Evolutionary conservation across 2,329 filamentous ascomycete species (phyloP).

Genomic region (Magnaporthiopsis incrustans): DNA sequence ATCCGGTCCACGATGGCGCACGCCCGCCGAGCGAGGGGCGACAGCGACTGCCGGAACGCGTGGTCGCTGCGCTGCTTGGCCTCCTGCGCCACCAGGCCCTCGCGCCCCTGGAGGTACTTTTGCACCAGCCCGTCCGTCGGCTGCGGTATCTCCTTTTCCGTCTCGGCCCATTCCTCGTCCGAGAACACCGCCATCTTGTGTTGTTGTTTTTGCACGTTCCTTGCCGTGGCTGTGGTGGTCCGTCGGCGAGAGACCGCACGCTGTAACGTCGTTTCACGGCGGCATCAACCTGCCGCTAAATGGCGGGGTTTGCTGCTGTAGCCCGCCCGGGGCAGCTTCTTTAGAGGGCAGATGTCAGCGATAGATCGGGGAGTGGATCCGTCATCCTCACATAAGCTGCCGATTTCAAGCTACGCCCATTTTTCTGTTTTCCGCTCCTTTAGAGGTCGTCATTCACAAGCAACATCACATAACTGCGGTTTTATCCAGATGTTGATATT

Average conservation of each 20-base stretch:
- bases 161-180: conserved; percentile 52
- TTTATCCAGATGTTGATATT: no score
- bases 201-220: background rate
- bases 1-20: conserved; percentile 75
- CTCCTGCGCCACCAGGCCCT: conserved; percentile 71
- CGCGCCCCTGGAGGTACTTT: conserved; percentile 70
- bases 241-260: no score
- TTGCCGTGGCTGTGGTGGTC: no score
- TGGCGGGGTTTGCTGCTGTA: background rate
- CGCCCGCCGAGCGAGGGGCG: conserved; percentile 69
- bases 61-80: conserved; percentile 71
- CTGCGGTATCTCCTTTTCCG: conserved; percentile 47
- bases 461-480: no score
- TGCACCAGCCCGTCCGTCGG: conserved; percentile 68
- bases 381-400: background rate
- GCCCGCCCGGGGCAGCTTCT: background rate
- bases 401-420: background rate
- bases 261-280: no score
- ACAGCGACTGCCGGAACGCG: conserved; percentile 65
- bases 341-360: background rate
- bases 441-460: background rate
- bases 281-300: background rate
- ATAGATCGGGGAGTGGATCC: background rate
- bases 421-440: background rate
- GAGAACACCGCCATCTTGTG: conserved; percentile 25